A percentile compares a stretch with the other conserved stretches of the same genome.
These are phyloP conservation scores for Rhodotorula graminis DNA, from an alignment of 768 basidiomycete species.

Conservation along the genomic window DNA sequence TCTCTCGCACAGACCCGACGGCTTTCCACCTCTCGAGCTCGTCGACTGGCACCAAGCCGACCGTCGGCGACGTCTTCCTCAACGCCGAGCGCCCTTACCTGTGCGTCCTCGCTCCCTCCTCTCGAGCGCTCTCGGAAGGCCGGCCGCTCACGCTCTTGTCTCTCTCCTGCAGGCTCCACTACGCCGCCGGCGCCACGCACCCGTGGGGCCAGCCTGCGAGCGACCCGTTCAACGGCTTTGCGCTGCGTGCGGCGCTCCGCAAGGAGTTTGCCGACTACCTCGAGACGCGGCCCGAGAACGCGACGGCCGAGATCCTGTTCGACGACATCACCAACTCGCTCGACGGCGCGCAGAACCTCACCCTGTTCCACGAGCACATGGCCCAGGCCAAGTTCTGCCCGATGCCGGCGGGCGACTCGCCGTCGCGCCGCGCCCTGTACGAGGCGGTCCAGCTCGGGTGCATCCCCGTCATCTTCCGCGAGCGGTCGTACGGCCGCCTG, in stretches of 20 bases:
- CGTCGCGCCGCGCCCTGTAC: slow-evolving; percentile 34
- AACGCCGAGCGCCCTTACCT: slow-evolving; percentile 31
- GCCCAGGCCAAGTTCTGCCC: slow-evolving; percentile 33
- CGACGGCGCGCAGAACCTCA: slow-evolving; percentile 35
- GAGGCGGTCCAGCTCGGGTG: slow-evolving; percentile 37
- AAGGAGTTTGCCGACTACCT: slow-evolving; percentile 20
- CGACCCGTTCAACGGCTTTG: slow-evolving; percentile 40
- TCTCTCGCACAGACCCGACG: slow-evolving; percentile 24
- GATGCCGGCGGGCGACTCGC: slow-evolving; percentile 35
- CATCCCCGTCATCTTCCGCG: slow-evolving; percentile 40
- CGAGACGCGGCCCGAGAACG: neutral
- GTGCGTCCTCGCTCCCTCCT: neutral
- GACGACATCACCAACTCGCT: slow-evolving; percentile 33
- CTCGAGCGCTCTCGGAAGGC: no score
- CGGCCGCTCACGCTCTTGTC: neutral
- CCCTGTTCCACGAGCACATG: slow-evolving; percentile 37
- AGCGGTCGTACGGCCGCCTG: slow-evolving; percentile 30
- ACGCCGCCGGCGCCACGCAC: slow-evolving; percentile 33
- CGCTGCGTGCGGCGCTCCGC: slow-evolving; percentile 27
- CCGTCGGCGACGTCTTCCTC: slow-evolving; percentile 23
- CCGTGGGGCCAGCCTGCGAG: slow-evolving; percentile 35
- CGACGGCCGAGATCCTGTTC: slow-evolving; percentile 21
- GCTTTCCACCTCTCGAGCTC: slow-evolving; percentile 33
- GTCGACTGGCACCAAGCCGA: slow-evolving; percentile 4
- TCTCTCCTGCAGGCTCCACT: slow-evolving; percentile 18